Conservation (phyloP, 129 eudicot genomes). For the Flaveria sonorensis region DNA sequence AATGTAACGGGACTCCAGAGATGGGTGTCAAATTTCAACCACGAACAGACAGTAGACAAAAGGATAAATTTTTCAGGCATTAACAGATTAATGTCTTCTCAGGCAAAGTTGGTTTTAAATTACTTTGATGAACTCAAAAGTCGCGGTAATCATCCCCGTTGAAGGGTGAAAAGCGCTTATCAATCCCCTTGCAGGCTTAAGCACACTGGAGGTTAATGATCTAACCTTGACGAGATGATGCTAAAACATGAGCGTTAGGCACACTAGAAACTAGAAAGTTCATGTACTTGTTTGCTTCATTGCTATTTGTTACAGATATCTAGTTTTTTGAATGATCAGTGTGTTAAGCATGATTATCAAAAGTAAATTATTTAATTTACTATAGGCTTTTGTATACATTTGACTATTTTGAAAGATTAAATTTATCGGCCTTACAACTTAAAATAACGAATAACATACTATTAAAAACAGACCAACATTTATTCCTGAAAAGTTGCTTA, state of each 20-base stretch:
- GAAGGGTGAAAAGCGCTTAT: slow-evolving; percentile 24
- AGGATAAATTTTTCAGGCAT: slow-evolving; percentile 41
- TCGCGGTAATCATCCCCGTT: slow-evolving; percentile 31
- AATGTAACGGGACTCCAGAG: slow-evolving; percentile 40
- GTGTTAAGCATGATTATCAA: not conserved
- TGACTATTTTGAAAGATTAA: too few relatives aligned
- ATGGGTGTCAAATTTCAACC: slow-evolving; percentile 49
- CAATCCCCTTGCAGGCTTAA: too few relatives aligned
- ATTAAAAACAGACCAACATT: slow-evolving; percentile 30
- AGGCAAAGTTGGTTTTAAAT: slow-evolving; percentile 39
- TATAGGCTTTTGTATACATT: too few relatives aligned
- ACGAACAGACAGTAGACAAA: slow-evolving; percentile 41
- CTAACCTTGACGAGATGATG: slow-evolving; percentile 19
- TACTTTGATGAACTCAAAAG: slow-evolving; percentile 43
- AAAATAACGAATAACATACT: not conserved
- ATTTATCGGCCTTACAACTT: not conserved
- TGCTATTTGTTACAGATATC: not conserved
- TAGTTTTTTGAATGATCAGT: not conserved
- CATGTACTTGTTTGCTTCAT: not conserved
- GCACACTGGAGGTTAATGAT: not conserved
- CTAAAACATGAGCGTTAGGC: not conserved
- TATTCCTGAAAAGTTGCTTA: slow-evolving; percentile 35
- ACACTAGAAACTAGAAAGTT: not conserved
- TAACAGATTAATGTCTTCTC: slow-evolving; percentile 46
- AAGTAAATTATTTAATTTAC: too few relatives aligned